Evolutionary conservation across 2,329 filamentous ascomycete species (phyloP).

Genomic region (Sporothrix inflata): DNA sequence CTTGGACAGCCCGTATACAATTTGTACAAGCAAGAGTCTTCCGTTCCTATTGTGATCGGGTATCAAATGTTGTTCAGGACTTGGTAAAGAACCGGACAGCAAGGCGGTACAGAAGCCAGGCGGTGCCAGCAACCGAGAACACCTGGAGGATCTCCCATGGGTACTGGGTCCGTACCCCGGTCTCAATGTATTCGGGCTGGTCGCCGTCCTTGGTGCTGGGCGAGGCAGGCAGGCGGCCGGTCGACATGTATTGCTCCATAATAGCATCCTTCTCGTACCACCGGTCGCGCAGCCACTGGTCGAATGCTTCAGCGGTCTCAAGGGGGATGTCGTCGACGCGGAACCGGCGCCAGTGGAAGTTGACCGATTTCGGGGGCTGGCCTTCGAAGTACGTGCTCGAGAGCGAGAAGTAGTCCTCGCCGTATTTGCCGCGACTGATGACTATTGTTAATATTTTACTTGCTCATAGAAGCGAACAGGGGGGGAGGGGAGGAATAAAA

Average conservation of each 20-base stretch:
- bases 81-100: neutral
- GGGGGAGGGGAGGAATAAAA: too few species aligned
- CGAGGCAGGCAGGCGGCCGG: constrained; percentile 78
- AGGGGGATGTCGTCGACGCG: constrained; percentile 79
- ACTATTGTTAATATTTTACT: constrained; percentile 26
- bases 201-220: constrained; percentile 45
- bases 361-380: constrained; percentile 88
- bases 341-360: constrained; percentile 94
- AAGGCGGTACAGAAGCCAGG: constrained; percentile 29
- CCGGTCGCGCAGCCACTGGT: constrained; percentile 78
- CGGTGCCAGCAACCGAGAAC: constrained; percentile 49
- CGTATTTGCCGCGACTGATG: constrained; percentile 72
- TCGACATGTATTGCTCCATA: constrained; percentile 78
- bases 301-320: constrained; percentile 73
- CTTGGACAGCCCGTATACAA: neutral
- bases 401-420: constrained; percentile 89
- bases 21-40: neutral
- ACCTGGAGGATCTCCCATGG: constrained; percentile 61
- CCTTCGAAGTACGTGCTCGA: constrained; percentile 87
- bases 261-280: constrained; percentile 94
- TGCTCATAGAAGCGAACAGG: too few species aligned
- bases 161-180: constrained; percentile 57
- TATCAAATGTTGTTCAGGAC: neutral
- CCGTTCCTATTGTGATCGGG: neutral
- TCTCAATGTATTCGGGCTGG: constrained; percentile 54